Evolutionary conservation across 176 grass and related monocot genomes (phyloP).

Genomic region (Triticum timopheevii): DNA sequence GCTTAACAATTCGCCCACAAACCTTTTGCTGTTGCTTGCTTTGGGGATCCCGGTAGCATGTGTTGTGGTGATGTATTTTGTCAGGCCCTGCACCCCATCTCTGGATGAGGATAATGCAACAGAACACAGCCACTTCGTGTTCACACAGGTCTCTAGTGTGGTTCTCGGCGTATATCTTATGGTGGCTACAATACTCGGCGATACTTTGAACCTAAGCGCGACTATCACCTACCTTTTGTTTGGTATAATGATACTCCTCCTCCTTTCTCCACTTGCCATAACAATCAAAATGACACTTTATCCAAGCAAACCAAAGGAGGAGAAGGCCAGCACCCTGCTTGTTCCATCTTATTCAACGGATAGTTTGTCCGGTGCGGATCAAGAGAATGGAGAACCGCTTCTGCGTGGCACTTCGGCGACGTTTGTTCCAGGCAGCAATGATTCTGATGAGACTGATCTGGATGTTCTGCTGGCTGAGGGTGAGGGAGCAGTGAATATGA

Average conservation of each 20-base stretch:
- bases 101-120: constrained; percentile 73
- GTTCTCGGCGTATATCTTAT: constrained; percentile 80
- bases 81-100: constrained; percentile 75
- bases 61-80: constrained; percentile 82
- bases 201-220: constrained; percentile 51
- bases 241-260: constrained; percentile 82
- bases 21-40: constrained; percentile 69
- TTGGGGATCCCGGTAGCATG: constrained; percentile 71
- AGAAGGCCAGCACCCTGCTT: constrained; percentile 33
- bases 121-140: constrained; percentile 81
- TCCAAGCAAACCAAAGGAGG: constrained; percentile 53
- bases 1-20: constrained; percentile 67
- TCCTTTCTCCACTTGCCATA: constrained; percentile 87
- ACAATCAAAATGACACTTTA: constrained; percentile 92
- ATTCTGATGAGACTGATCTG: constrained; percentile 63
- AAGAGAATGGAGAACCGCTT: constrained; percentile 62
- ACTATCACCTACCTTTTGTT: constrained; percentile 60
- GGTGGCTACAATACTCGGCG: constrained; percentile 59
- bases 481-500: constrained; percentile 76
- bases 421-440: constrained; percentile 25
- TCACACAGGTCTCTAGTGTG: constrained; percentile 79
- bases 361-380: constrained; percentile 41
- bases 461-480: constrained; percentile 84
- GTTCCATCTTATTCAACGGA: constrained; percentile 57
- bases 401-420: constrained; percentile 32